phyloP scores from a whole-genome alignment of 1,284 basidiomycete genomes.

The Volvariella volvacea region DNA sequence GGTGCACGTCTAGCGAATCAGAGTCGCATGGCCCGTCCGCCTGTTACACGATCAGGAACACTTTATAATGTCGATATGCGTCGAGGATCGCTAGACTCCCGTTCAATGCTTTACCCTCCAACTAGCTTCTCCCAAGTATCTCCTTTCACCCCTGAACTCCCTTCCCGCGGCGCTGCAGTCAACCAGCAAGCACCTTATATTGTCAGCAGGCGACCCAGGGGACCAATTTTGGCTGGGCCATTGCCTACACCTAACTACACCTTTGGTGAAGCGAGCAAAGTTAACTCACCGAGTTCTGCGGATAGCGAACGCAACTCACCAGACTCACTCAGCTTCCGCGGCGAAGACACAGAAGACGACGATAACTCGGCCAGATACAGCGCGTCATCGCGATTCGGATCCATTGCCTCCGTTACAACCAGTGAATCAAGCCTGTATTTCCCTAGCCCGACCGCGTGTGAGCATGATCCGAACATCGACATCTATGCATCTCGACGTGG shows the following conservation, averaged over 20 bases:
- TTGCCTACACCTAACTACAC: conserved; percentile 63
- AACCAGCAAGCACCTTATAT: conserved; percentile 41
- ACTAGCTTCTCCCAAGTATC: conserved; percentile 25
- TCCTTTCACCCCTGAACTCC: conserved; percentile 31
- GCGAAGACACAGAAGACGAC: conserved; percentile 41
- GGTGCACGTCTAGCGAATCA: conserved; percentile 25
- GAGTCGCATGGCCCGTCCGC: conserved; percentile 16
- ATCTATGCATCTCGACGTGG: conserved; percentile 25
- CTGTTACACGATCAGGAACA: conserved; percentile 19
- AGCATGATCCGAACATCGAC: conserved; percentile 19
- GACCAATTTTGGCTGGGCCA: conserved; percentile 58
- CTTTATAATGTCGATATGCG: conserved; percentile 24
- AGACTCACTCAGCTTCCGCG: conserved; percentile 33
- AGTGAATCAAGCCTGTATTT: conserved; percentile 53
- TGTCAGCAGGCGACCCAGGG: conserved; percentile 40
- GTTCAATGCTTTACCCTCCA: conserved; percentile 25
- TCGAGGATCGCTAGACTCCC: conserved; percentile 40
- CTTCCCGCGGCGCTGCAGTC: conserved; percentile 35
- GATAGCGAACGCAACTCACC: conserved; percentile 46
- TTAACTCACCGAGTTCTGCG: conserved; percentile 36
- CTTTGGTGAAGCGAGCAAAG: conserved; percentile 53
- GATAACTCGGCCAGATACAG: conserved; percentile 43
- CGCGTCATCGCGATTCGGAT: conserved; percentile 47
- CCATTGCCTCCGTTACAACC: conserved; percentile 49
- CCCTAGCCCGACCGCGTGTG: conserved; percentile 38